Evolutionary conservation across 2,329 filamentous ascomycete genomes (phyloP).

Genomic region (Nannizziopsis arthrosporioides): DNA sequence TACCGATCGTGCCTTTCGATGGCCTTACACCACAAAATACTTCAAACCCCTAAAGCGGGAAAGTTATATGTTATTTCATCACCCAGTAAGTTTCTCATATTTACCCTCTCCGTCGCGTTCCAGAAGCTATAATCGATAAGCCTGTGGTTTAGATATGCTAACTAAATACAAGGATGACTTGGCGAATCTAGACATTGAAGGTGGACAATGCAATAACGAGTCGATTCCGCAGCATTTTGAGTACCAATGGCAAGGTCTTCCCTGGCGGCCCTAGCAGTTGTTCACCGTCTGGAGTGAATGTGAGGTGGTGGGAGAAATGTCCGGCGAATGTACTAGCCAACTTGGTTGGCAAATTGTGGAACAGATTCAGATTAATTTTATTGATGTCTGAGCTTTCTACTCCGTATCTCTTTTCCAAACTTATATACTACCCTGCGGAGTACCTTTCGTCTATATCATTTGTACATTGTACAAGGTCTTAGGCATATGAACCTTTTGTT

Average conservation of each 20-base stretch:
- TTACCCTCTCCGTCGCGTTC: background rate
- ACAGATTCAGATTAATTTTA: too few relatives aligned
- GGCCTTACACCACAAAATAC: slow-evolving; percentile 63
- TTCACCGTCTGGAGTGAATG: too few relatives aligned
- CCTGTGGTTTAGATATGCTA: background rate
- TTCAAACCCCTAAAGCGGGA: slow-evolving; percentile 56
- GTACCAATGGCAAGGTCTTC: slow-evolving; percentile 50
- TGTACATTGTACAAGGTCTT: too few relatives aligned
- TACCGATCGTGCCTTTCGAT: slow-evolving; percentile 54
- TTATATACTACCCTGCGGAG: too few relatives aligned
- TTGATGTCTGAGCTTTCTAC: too few relatives aligned
- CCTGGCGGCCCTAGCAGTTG: background rate
- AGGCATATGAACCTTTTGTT: too few relatives aligned
- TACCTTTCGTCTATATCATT: too few relatives aligned
- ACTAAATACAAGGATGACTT: slow-evolving; percentile 45
- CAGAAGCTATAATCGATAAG: background rate
- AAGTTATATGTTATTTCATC: slow-evolving; percentile 68
- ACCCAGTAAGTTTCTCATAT: slow-evolving; percentile 35
- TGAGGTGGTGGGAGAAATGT: too few relatives aligned
- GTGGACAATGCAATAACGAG: slow-evolving; percentile 56
- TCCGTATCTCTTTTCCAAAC: too few relatives aligned
- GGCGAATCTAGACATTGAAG: slow-evolving; percentile 51
- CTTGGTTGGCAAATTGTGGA: too few relatives aligned
- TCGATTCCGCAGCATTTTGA: slow-evolving; percentile 59
- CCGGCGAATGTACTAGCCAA: too few relatives aligned